Evolutionary conservation across 2,329 filamentous ascomycete species (phyloP), one percentile per base, ranked within the genome.

Genomic region (Aspergillus brunneoviolaceus): DNA sequence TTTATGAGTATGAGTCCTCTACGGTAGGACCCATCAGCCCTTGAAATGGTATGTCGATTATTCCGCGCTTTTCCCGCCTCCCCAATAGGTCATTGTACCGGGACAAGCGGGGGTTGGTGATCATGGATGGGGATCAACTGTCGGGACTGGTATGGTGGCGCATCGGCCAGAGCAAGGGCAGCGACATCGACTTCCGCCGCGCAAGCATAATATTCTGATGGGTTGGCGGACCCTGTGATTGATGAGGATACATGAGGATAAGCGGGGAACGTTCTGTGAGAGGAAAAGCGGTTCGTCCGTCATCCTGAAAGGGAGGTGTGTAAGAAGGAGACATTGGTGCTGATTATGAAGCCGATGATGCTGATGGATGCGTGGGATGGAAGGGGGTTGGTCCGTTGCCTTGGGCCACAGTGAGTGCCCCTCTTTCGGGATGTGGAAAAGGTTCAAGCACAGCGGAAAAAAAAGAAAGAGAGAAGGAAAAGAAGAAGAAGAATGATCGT

Each of bases 231-330:
- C 39, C 33, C 56, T 58, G 57, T 61, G 57, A 59, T 48, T 57
- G 60, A 57, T 52, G 54, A 58, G 56, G 51, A 53, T 54, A 48
- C 25, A 9, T 29, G 27, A 29, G 27, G 7, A 29, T 29, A 39
- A 42, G 52, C 25, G 52, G 35, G 11, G 29, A 50, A 35, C 11
- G 39, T 42, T 14, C 42, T 16, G 52, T 49, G 58, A 29, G 27
- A 29, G 49, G 56, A 55, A 58, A 58, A 54, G 55, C 29, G 60
- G 60, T 62, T 62, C 55, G 60, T 62, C 60, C 51, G 60, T 58
- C 53, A 50, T 54, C 45, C 50, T 51, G 50, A 33, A 29, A 58
- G 53, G 42, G 27, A 35, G 47, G 53, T 49, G 42, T 23, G 53
- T 49, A 35, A 48, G 27, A 55, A 31, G 42, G n/a, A 35, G 33